A percentile compares a stretch with the other conserved stretches of the same genome.
Evolutionary conservation across 148 eudicot genomes (phyloP).

Genomic region (Salicornia ramosissima): DNA sequence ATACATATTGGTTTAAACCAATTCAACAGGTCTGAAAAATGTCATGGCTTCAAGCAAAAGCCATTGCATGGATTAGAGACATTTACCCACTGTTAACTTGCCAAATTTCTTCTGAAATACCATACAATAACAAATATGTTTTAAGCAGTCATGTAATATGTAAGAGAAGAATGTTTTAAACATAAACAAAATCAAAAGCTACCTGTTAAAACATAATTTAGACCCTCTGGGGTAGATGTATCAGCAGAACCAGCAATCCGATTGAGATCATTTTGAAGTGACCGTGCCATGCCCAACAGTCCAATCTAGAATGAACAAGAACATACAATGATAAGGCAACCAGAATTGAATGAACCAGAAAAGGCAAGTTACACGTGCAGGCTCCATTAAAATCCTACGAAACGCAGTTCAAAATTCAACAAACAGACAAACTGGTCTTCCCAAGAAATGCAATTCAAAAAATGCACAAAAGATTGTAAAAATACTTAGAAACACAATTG

Average conservation of each 20-base stretch:
- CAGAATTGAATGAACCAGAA: background rate
- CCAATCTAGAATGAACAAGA: slow-evolving; percentile 52
- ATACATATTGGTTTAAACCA: background rate
- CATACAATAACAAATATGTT: background rate
- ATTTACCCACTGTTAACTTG: background rate
- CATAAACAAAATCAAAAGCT: slow-evolving; percentile 4
- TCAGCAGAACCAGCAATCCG: slow-evolving; percentile 82
- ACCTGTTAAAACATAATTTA: slow-evolving; percentile 82
- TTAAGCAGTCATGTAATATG: background rate
- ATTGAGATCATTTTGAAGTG: slow-evolving; percentile 85
- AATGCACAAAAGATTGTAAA: background rate
- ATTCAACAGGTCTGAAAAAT: background rate
- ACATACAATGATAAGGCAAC: background rate
- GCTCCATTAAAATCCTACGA: background rate
- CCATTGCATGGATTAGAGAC: background rate
- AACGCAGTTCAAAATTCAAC: background rate
- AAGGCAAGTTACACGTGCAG: background rate
- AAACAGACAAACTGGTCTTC: background rate
- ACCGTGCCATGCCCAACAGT: slow-evolving; percentile 74
- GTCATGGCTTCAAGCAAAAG: background rate
- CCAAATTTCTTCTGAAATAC: background rate
- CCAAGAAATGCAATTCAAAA: background rate
- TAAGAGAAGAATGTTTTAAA: background rate
- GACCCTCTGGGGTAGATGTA: slow-evolving; percentile 74
- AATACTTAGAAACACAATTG: background rate